phyloP scores from a whole-genome alignment of 768 basidiomycete species.

The Kwoniella bestiolae region DNA sequence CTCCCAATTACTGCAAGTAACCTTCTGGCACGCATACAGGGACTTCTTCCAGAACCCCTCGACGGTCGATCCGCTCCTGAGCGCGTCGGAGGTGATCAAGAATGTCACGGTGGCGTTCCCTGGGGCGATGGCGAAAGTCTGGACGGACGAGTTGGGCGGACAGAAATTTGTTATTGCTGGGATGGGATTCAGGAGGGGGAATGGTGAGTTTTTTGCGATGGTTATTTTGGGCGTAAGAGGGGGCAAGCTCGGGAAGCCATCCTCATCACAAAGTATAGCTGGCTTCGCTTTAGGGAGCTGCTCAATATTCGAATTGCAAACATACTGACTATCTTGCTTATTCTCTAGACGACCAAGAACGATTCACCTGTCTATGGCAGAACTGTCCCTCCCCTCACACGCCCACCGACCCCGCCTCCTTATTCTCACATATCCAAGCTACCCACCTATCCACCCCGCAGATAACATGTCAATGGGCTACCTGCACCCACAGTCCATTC shows the following conservation, averaged over 20 bases:
- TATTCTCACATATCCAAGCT: constrained; percentile 62
- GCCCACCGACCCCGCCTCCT: constrained; percentile 21
- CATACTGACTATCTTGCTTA: constrained; percentile 63
- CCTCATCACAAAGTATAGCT: no score
- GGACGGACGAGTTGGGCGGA: constrained; percentile 61
- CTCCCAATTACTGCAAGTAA: constrained; percentile 86
- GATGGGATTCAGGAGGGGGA: constrained; percentile 62
- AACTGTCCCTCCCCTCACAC: constrained; percentile 47
- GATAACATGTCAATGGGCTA: constrained; percentile 53
- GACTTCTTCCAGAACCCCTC: constrained; percentile 68
- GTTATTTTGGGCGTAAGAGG: background rate
- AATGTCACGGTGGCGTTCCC: constrained; percentile 84
- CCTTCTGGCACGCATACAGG: constrained; percentile 93
- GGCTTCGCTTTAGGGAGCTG: no score
- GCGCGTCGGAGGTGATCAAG: constrained; percentile 93
- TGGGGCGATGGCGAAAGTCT: constrained; percentile 82
- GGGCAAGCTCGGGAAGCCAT: no score
- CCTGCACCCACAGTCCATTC: constrained; percentile 56
- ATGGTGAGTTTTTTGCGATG: constrained; percentile 36
- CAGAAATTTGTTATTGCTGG: constrained; percentile 83
- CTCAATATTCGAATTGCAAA: no score
- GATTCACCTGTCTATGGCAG: constrained; percentile 79
- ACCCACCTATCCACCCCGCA: constrained; percentile 61
- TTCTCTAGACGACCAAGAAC: constrained; percentile 62
- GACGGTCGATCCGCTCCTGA: constrained; percentile 62